Evolutionary conservation across 805 yeast genomes (phyloP).

Genomic region (Ogataea nonfermentans): DNA sequence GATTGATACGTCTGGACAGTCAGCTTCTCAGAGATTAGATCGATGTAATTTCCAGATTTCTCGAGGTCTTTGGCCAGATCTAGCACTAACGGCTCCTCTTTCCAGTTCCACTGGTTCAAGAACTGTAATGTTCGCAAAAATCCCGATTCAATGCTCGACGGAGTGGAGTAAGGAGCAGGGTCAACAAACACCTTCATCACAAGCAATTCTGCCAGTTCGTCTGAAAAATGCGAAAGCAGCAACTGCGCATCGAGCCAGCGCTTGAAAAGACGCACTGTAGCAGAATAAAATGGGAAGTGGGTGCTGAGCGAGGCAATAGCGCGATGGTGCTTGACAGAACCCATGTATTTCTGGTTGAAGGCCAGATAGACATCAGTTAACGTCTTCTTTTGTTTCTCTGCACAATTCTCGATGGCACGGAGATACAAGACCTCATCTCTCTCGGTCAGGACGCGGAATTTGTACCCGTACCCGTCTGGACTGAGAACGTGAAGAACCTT

Average conservation of each 20-base stretch:
- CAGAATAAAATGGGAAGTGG: conserved; percentile 68
- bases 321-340: conserved; percentile 76
- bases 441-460: conserved; percentile 73
- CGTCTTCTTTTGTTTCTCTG: conserved; percentile 55
- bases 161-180: conserved; percentile 79
- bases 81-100: conserved; percentile 75
- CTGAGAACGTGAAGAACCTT: conserved; percentile 64
- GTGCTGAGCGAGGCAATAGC: conserved; percentile 68
- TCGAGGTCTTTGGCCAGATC: conserved; percentile 62
- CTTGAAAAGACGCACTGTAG: conserved; percentile 82
- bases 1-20: conserved; percentile 59
- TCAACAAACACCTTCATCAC: conserved; percentile 85
- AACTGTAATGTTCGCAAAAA: conserved; percentile 71
- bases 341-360: conserved; percentile 64
- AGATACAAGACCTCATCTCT: conserved; percentile 75
- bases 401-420: conserved; percentile 66
- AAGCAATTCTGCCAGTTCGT: conserved; percentile 78
- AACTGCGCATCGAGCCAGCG: conserved; percentile 87
- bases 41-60: conserved; percentile 30
- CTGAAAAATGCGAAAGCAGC: conserved; percentile 65
- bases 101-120: conserved; percentile 91
- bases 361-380: conserved; percentile 61
- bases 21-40: conserved; percentile 57
- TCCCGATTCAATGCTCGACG: conserved; percentile 77
- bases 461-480: conserved; percentile 89